Conservation (phyloP, 257 asterid species). For the Solanum microdontum region DNA sequence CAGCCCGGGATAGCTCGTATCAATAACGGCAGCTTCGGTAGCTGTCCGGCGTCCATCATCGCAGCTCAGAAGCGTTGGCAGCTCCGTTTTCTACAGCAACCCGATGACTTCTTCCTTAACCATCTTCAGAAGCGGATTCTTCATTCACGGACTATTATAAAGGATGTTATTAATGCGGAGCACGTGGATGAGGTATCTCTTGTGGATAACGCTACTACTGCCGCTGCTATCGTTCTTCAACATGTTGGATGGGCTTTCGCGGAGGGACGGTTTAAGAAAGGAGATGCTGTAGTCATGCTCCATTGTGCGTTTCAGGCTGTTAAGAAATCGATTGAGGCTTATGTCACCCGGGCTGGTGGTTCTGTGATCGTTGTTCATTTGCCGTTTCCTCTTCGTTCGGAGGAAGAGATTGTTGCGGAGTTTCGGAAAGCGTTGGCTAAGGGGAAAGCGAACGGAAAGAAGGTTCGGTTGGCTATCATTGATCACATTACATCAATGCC, state of each 20-base stretch:
- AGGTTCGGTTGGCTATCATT: slow-evolving; percentile 73
- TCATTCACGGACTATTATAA: slow-evolving; percentile 56
- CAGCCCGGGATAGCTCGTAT: slow-evolving; percentile 57
- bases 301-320: slow-evolving; percentile 96
- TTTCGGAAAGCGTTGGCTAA: slow-evolving; percentile 67
- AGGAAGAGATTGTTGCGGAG: slow-evolving; percentile 63
- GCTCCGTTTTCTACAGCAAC: slow-evolving; percentile 80
- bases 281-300: slow-evolving; percentile 94
- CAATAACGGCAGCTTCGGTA: slow-evolving; percentile 92
- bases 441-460: slow-evolving; percentile 73
- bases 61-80: slow-evolving; percentile 81
- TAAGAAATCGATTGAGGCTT: slow-evolving; percentile 91
- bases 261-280: slow-evolving; percentile 70
- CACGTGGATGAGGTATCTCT: slow-evolving; percentile 82
- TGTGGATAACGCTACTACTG: slow-evolving; percentile 94
- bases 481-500: slow-evolving; percentile 99
- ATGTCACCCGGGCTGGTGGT: slow-evolving; percentile 91
- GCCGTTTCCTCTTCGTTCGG: slow-evolving; percentile 77
- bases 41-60: slow-evolving; percentile 87
- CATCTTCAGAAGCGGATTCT: slow-evolving; percentile 63
- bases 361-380: slow-evolving; percentile 75
- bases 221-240: slow-evolving; percentile 90
- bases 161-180: slow-evolving; percentile 79
- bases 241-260: slow-evolving; percentile 92
- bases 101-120: slow-evolving; percentile 84